A percentile compares a stretch with the other conserved stretches of the same genome.
These are phyloP conservation scores for Boletus tylopilopsis DNA, from an alignment of 768 basidiomycete species.

Conservation along the genomic window DNA sequence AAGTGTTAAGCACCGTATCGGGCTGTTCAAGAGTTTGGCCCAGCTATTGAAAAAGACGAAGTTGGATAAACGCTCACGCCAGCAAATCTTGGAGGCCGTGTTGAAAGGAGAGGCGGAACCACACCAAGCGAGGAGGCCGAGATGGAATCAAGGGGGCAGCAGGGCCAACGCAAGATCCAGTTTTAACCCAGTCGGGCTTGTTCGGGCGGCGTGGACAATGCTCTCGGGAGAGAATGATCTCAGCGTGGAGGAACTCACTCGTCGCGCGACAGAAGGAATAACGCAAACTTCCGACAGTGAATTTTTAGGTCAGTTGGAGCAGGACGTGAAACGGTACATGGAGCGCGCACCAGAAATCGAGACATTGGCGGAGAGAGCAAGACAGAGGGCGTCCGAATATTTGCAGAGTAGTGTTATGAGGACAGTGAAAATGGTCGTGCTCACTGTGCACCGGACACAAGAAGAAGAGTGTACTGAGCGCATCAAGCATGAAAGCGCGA, in stretches of 20 bases:
- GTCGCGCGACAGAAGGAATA: background rate
- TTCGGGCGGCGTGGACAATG: too few relatives aligned
- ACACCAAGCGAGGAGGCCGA: background rate
- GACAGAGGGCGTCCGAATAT: background rate
- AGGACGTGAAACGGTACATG: background rate
- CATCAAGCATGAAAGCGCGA: background rate
- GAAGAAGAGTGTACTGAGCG: background rate
- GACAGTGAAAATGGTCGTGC: constrained; percentile 7
- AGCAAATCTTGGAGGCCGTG: background rate
- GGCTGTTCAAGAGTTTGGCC: constrained; percentile 6
- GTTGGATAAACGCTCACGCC: background rate
- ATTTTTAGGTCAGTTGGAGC: constrained; percentile 10
- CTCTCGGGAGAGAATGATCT: too few relatives aligned
- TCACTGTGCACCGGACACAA: constrained; percentile 9
- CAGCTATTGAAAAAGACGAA: background rate
- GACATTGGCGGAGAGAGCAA: background rate
- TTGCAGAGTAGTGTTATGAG: background rate
- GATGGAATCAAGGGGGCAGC: background rate
- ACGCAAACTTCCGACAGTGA: constrained; percentile 8
- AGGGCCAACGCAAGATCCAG: too few relatives aligned
- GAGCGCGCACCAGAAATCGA: background rate
- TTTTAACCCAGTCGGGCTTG: too few relatives aligned
- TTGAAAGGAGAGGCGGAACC: constrained; percentile 5
- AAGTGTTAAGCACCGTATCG: constrained; percentile 12
- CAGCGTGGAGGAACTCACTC: too few relatives aligned